Conservation (phyloP, 1,284 basidiomycete genomes). For the Marasmius fiardii region DNA sequence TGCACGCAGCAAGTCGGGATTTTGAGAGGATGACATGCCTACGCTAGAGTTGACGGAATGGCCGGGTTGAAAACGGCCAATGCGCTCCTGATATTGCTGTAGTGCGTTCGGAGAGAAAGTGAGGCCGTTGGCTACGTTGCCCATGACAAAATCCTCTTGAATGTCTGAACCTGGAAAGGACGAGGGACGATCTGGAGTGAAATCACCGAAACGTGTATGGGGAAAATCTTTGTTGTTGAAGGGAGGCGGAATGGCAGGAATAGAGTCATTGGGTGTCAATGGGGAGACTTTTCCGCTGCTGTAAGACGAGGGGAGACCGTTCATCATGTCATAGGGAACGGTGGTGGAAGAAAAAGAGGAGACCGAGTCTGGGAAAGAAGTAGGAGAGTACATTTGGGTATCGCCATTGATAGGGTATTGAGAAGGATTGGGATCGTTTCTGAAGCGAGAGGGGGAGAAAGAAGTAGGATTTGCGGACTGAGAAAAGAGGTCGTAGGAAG, state of each 20-base stretch:
- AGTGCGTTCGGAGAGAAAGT: slow-evolving; percentile 45
- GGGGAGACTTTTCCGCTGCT: slow-evolving; percentile 72
- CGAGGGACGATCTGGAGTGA: slow-evolving; percentile 56
- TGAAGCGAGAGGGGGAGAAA: slow-evolving; percentile 54
- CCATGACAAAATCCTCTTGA: slow-evolving; percentile 58
- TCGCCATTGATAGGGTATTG: slow-evolving; percentile 50
- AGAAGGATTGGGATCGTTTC: slow-evolving; percentile 60
- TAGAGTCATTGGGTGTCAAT: slow-evolving; percentile 64
- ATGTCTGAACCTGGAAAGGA: slow-evolving; percentile 58
- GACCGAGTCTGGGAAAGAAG: slow-evolving; percentile 55
- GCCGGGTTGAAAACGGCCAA: slow-evolving; percentile 43
- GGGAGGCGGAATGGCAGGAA: slow-evolving; percentile 49
- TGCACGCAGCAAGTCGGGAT: slow-evolving; percentile 55
- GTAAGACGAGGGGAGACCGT: slow-evolving; percentile 55
- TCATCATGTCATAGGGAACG: slow-evolving; percentile 62
- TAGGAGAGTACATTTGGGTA: slow-evolving; percentile 47
- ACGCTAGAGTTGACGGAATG: slow-evolving; percentile 34
- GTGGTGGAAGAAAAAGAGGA: slow-evolving; percentile 57
- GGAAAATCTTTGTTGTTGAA: slow-evolving; percentile 58
- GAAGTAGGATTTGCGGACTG: slow-evolving; percentile 38
- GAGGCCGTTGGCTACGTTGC: slow-evolving; percentile 38
- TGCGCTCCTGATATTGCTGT: slow-evolving; percentile 55
- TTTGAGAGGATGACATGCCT: slow-evolving; percentile 37
- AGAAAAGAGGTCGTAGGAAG: slow-evolving; percentile 61
- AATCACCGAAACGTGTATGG: slow-evolving; percentile 46